A percentile compares a stretch with the other conserved stretches of the same genome.
phyloP scores from a whole-genome alignment of 1,284 basidiomycete species.

The Laetiporus sulphureus region DNA sequence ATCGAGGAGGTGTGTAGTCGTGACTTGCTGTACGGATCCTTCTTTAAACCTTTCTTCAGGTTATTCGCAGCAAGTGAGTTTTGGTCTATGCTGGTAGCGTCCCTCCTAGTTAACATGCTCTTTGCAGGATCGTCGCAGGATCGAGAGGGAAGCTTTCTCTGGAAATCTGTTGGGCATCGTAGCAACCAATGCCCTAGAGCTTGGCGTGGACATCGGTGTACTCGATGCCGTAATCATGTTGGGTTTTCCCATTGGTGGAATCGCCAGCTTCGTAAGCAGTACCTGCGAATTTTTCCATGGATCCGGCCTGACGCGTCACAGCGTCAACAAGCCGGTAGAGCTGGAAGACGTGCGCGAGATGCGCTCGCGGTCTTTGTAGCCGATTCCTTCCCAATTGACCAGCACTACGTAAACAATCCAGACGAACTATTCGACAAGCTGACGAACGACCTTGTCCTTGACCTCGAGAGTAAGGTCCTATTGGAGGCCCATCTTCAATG shows the following conservation, averaged over 20 bases:
- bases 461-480: slow-evolving; percentile 71
- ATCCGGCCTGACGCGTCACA: slow-evolving; percentile 22
- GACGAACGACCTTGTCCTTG: slow-evolving; percentile 62
- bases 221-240: slow-evolving; percentile 89
- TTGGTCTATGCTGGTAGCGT: too few species aligned
- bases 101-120: too few species aligned
- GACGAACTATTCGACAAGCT: slow-evolving; percentile 61
- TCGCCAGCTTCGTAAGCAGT: slow-evolving; percentile 67
- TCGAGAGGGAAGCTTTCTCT: slow-evolving; percentile 84
- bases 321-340: slow-evolving; percentile 87
- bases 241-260: slow-evolving; percentile 69
- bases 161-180: slow-evolving; percentile 81
- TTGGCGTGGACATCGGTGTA: slow-evolving; percentile 87
- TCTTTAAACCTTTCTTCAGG: slow-evolving; percentile 27
- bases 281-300: slow-evolving; percentile 2
- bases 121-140: slow-evolving; percentile 73
- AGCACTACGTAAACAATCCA: slow-evolving; percentile 72
- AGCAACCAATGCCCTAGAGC: slow-evolving; percentile 88
- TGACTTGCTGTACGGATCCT: too few species aligned
- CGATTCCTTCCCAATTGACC: slow-evolving; percentile 70
- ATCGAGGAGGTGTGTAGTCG: slow-evolving; percentile 62
- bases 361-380: slow-evolving; percentile 78
- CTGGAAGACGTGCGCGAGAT: slow-evolving; percentile 79
- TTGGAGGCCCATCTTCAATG: slow-evolving; percentile 87
- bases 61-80: slow-evolving; percentile 48